These are phyloP conservation scores for Tothia fuscella DNA, from an alignment of 2,329 filamentous ascomycete species.

Conservation along the genomic window DNA sequence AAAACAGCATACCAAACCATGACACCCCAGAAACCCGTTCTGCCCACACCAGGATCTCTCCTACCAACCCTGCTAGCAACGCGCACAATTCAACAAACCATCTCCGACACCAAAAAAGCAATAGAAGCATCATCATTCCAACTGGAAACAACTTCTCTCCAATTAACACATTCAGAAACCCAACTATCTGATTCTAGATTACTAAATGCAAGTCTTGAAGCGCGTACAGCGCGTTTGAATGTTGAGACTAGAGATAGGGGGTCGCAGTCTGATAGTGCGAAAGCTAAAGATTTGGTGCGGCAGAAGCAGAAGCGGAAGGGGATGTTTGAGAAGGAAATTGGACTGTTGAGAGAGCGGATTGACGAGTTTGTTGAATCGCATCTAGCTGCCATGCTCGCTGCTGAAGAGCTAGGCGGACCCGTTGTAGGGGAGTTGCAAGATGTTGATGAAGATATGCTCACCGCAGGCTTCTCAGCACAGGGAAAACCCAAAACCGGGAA, in stretches of 20 bases:
- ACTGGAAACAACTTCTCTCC: slow-evolving; percentile 26
- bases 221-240: slow-evolving; percentile 48
- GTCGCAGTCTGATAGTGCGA: slow-evolving; percentile 47
- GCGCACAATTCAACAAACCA: slow-evolving; percentile 52
- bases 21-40: slow-evolving; percentile 47
- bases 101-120: slow-evolving; percentile 51
- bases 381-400: slow-evolving; percentile 64
- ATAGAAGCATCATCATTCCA: slow-evolving; percentile 34
- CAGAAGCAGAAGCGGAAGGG: slow-evolving; percentile 48
- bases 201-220: slow-evolving; percentile 37
- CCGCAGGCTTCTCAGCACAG: slow-evolving; percentile 41
- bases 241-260: slow-evolving; percentile 45
- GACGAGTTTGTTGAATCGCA: slow-evolving; percentile 59
- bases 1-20: slow-evolving; percentile 55
- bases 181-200: slow-evolving; percentile 35
- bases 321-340: slow-evolving; percentile 49
- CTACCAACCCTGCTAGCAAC: slow-evolving; percentile 61
- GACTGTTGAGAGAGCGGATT: slow-evolving; percentile 49
- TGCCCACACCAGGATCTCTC: slow-evolving; percentile 55
- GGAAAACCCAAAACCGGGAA: slow-evolving; percentile 25
- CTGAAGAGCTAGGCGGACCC: slow-evolving; percentile 72
- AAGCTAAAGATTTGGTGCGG: slow-evolving; percentile 50
- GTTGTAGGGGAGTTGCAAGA: slow-evolving; percentile 65
- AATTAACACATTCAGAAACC: slow-evolving; percentile 33
- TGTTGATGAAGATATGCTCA: slow-evolving; percentile 43